Base-by-base conservation (phyloP, 192 early-diverging fungal species). In the Coemansia sp. region DNA sequence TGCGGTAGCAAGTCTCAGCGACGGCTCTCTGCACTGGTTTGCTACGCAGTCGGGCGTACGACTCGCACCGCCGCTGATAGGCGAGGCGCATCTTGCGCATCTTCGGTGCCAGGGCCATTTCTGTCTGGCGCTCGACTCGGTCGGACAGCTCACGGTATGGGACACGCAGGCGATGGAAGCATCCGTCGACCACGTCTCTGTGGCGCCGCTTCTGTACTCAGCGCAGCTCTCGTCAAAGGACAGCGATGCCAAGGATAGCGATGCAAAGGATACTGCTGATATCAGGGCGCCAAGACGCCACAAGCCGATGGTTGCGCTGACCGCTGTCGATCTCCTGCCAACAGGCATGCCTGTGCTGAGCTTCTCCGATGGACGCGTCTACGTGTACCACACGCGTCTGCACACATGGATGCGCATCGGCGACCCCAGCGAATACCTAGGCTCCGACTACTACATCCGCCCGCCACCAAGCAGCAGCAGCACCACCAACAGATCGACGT, bases 131-230 rank as follows among this genome's bases (percentile, higher is more conserved):
- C 61, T 78, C 34, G 65, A 68, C 28, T 57, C 47, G 4, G 65
- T 71, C 0, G 75, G 75, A 6, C 65, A 68, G 48, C 54, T 78
- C 45, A 52, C 50, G 0, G 65, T 78, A 10, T 78, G 59, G 65
- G 65, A 78, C 55, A 36, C 48, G 0, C 48, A 25, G 2, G 38
- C 37, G 8, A 6, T 64, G 0, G 15, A 0, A 6, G 60, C 74
- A 2, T 19, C 44, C 0, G 47, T 68, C 7, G 65, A 61, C 13
- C 63, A 50, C 6, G 59, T 68, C 29, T 72, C 69, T 2, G 47
- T 78, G 38, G 75, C 75, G 17, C 75, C 75, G 5, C 41, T 78
- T 19, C 58, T 78, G 14, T 71, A 78, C 61, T 62, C 68, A 0
- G 64, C 59, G 14, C 58, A 60, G 62, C 63, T 68, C 14, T 28